A percentile compares a stretch with the other conserved stretches of the same genome.
These are phyloP conservation scores for Penicillium griseofulvum DNA, from an alignment of 2,329 filamentous ascomycete species.

Conservation along the genomic window DNA sequence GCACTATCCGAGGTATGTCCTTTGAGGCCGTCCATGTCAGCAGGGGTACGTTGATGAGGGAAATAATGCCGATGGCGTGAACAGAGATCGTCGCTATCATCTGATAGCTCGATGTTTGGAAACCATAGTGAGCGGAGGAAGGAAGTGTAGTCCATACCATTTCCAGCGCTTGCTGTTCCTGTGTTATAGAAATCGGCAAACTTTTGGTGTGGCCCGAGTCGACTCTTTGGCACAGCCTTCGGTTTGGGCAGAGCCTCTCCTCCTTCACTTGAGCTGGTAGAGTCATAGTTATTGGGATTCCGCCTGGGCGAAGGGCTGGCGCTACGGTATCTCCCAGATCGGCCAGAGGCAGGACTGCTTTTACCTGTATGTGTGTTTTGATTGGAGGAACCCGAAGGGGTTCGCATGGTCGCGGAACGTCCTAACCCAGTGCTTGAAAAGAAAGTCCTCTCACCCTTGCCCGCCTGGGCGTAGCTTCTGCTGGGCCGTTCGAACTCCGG, in stretches of 20 bases:
- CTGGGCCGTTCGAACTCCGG: constrained; percentile 51
- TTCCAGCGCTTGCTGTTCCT: constrained; percentile 23
- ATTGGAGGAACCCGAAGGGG: constrained; percentile 43
- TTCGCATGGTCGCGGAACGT: constrained; percentile 54
- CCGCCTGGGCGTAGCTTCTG: constrained; percentile 53
- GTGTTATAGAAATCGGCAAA: constrained; percentile 27
- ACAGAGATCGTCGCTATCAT: not conserved
- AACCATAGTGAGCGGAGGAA: constrained; percentile 3
- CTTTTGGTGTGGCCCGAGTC: constrained; percentile 32
- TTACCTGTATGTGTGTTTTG: constrained; percentile 37
- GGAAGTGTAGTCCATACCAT: constrained; percentile 32
- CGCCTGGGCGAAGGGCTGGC: constrained; percentile 43
- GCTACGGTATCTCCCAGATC: constrained; percentile 40
- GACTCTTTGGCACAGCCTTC: constrained; percentile 43
- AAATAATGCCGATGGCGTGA: not conserved
- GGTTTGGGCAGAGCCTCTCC: constrained; percentile 37
- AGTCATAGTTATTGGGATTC: constrained; percentile 31
- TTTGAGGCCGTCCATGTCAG: constrained; percentile 30
- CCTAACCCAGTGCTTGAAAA: constrained; percentile 52
- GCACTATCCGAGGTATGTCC: constrained; percentile 34
- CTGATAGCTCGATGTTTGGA: not conserved
- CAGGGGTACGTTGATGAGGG: constrained; percentile 4
- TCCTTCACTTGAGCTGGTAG: constrained; percentile 42
- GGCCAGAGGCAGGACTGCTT: constrained; percentile 32
- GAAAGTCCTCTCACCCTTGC: constrained; percentile 56